Evolutionary conservation across 768 basidiomycete species (phyloP).

Genomic region (Ephemerocybe angulata): DNA sequence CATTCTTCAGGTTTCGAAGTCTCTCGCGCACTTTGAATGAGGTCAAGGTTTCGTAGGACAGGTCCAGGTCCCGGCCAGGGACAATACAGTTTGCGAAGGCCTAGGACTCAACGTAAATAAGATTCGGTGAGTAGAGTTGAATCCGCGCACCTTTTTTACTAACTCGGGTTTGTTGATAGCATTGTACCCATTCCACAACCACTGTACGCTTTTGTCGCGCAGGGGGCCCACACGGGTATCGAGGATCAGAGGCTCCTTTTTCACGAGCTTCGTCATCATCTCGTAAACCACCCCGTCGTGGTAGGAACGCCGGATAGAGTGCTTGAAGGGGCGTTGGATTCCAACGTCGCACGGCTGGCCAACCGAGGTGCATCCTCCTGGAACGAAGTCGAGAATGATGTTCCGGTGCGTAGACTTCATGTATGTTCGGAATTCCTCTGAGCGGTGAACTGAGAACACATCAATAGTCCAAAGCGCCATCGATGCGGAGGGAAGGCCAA

Average conservation of each 20-base stretch:
- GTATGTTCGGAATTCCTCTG: slow-evolving; percentile 34
- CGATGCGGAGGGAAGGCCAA: slow-evolving; percentile 16
- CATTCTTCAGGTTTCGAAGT: too few relatives aligned
- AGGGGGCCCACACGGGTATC: too few relatives aligned
- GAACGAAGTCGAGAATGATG: slow-evolving; percentile 29
- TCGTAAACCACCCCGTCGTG: slow-evolving; percentile 34
- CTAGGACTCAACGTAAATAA: too few relatives aligned
- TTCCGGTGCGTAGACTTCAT: slow-evolving; percentile 22
- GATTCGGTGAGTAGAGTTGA: too few relatives aligned
- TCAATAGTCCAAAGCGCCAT: slow-evolving; percentile 24
- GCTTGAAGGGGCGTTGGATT: slow-evolving; percentile 36
- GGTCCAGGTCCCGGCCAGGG: too few relatives aligned
- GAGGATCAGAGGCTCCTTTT: not conserved
- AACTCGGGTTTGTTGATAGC: too few relatives aligned
- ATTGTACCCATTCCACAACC: too few relatives aligned
- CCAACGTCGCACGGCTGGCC: slow-evolving; percentile 34
- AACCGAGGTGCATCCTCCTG: slow-evolving; percentile 31
- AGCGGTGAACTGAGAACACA: slow-evolving; percentile 35
- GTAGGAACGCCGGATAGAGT: slow-evolving; percentile 24
- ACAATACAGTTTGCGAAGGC: too few relatives aligned
- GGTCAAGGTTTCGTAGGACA: too few relatives aligned
- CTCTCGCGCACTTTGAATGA: too few relatives aligned
- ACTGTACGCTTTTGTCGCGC: too few relatives aligned
- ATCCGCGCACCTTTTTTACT: too few relatives aligned
- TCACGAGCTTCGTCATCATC: not conserved